A percentile compares a stretch with the other conserved stretches of the same genome.
Conservation (phyloP, 2,329 filamentous ascomycete genomes). For the Alternaria burnsii region DNA sequence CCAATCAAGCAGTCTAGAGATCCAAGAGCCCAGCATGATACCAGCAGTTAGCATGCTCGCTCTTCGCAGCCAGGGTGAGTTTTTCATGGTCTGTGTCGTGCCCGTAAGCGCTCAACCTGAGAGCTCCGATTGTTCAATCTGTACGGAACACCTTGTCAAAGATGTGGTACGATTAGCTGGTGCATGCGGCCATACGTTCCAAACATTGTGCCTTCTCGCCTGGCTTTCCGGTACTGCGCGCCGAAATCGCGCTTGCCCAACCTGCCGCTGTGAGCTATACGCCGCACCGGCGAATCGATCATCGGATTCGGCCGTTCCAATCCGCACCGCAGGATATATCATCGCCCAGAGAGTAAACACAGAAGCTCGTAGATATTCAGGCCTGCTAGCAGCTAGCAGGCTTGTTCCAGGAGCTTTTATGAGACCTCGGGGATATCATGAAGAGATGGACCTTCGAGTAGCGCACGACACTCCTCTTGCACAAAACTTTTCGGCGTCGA, state of each 20-base stretch:
- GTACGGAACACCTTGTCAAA: neutral
- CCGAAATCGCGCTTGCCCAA: slow-evolving; percentile 2
- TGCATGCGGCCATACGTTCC: slow-evolving; percentile 9
- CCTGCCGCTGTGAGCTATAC: slow-evolving; percentile 10
- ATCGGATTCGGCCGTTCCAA: neutral
- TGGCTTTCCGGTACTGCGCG: neutral
- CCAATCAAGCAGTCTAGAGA: neutral
- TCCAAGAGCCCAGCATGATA: neutral
- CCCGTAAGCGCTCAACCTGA: neutral
- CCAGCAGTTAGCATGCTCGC: neutral
- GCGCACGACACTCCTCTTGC: neutral
- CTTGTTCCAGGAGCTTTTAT: neutral
- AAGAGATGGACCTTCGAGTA: neutral
- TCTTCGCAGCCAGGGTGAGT: slow-evolving; percentile 10
- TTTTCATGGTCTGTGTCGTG: slow-evolving; percentile 5
- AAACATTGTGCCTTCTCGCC: slow-evolving; percentile 3
- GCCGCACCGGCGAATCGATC: neutral
- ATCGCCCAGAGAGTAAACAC: neutral
- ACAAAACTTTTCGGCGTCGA: neutral
- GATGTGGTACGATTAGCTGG: slow-evolving; percentile 6
- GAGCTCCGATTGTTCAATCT: neutral
- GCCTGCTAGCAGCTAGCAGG: neutral
- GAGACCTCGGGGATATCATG: no score
- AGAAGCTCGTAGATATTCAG: neutral
- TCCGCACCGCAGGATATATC: neutral